These are phyloP conservation scores for Mycena pura DNA, from an alignment of 768 basidiomycete species.

Conservation along the genomic window DNA sequence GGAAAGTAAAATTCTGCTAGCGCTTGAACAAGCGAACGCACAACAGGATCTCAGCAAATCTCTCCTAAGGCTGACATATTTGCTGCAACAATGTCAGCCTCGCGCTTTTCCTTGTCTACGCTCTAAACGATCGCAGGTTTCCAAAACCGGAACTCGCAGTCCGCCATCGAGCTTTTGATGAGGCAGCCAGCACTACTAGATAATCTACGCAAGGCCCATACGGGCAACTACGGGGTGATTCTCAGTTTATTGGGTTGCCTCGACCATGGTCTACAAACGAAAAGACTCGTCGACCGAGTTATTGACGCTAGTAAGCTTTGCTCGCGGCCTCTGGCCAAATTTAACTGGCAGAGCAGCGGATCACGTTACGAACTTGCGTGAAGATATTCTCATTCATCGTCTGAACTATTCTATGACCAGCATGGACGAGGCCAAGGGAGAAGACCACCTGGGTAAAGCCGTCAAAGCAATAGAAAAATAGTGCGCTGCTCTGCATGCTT, in stretches of 20 bases:
- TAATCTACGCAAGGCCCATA: conserved; percentile 86
- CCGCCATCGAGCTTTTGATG: conserved; percentile 86
- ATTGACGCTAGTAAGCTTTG: conserved; percentile 70
- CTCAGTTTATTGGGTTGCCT: conserved; percentile 92
- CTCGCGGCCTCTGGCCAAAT: neutral
- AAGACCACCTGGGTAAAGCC: conserved; percentile 67
- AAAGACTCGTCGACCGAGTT: conserved; percentile 88
- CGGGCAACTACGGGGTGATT: conserved; percentile 92
- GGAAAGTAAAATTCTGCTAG: conserved; percentile 65
- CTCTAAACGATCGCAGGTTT: conserved; percentile 53
- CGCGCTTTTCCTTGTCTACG: neutral
- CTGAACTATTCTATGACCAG: conserved; percentile 86
- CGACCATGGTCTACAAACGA: conserved; percentile 85
- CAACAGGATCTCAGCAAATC: conserved; percentile 84
- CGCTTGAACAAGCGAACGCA: conserved; percentile 75
- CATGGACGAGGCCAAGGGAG: conserved; percentile 68
- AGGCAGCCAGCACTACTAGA: conserved; percentile 82
- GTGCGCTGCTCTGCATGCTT: conserved; percentile 50
- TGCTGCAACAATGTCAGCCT: conserved; percentile 76
- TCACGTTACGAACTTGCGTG: conserved; percentile 90
- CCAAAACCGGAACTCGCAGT: conserved; percentile 68
- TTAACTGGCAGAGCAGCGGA: conserved; percentile 61
- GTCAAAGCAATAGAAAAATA: conserved; percentile 87
- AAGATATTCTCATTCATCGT: conserved; percentile 84
- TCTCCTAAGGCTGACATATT: conserved; percentile 76